phyloP scores from a whole-genome alignment of 2,329 filamentous ascomycete species.

The Ophiostoma perfectum region DNA sequence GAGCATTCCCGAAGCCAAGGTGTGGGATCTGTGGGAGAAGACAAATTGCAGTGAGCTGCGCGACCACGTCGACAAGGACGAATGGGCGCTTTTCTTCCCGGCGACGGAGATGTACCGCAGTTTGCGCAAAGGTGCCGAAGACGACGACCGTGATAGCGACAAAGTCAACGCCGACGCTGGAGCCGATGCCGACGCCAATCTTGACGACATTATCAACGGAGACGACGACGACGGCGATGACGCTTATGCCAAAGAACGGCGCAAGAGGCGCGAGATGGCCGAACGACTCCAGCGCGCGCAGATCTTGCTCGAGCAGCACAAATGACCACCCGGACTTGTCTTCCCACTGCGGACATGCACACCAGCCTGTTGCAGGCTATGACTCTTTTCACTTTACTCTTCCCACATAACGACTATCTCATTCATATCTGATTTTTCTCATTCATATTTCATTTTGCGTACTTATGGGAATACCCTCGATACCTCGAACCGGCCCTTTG shows the following conservation, averaged over 20 bases:
- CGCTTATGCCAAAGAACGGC: constrained; percentile 23
- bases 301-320: constrained; percentile 33
- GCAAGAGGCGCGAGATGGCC: constrained; percentile 35
- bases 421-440: not conserved
- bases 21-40: constrained; percentile 25
- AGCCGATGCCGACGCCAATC: not conserved
- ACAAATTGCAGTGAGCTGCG: constrained; percentile 19
- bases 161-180: not conserved
- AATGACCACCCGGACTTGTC: not conserved
- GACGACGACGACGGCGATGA: constrained; percentile 15
- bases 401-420: not conserved
- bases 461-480: not conserved
- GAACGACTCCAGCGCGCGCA: constrained; percentile 40
- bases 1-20: not conserved
- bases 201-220: not conserved
- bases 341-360: not conserved
- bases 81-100: constrained; percentile 19
- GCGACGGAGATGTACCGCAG: constrained; percentile 23
- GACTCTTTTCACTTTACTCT: not conserved
- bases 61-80: not conserved
- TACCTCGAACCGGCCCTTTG: not conserved
- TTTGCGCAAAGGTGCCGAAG: constrained; percentile 2
- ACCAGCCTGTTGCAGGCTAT: not conserved
- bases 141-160: not conserved
- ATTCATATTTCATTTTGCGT: not conserved